Base-by-base conservation (phyloP, 192 early-diverging fungal species). In the Ambispora gerdemannii region DNA sequence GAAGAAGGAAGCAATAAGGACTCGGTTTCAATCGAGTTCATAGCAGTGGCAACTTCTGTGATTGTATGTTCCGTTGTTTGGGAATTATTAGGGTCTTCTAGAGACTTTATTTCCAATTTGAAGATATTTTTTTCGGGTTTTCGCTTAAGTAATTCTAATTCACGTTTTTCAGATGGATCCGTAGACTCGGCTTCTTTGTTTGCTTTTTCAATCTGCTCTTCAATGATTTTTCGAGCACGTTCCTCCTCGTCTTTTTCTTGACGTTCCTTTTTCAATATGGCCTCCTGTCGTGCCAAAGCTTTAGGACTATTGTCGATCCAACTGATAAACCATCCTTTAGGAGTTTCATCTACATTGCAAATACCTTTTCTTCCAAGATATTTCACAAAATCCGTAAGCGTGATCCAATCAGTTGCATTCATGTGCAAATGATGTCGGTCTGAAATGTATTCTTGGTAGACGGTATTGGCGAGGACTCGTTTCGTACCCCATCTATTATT, bases 401-500 rank as follows among this genome's bases (percentile, higher is more conserved):
- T 85, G 3, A 88, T 80, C 97, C 97, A 99, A 60, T 85, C 75
- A 0, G 97, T 99, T 1, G 94, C 82, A 71, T 97, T 99, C 95
- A 99, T 96, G 72, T 99, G 97, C 49, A 95, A 69, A 78, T 99
- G 97, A 58, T 92, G 81, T 31, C 90, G 79, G 76, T 99, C 93
- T 4, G 88, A 78, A 69, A 99, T 93, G 34, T 95, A 94, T 76
- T 99, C 97, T 75, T 99, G 93, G 81, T 99, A 99, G 1, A 98
- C 93, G 20, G 90, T 86, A 74, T 99, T 97, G n/a, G 94, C 94
- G 30, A 88, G 76, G 10, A 95, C 91, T 58, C 90, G 83, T 62
- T 91, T 86, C 0, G 92, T 94, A 4, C 89, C 89, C 71, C 90
- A 91, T 59, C 93, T 81, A 70, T 31, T 15, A 19, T 35, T 6